Evolutionary conservation across 768 basidiomycete genomes (phyloP).

Genomic region (Podaxis sp.): DNA sequence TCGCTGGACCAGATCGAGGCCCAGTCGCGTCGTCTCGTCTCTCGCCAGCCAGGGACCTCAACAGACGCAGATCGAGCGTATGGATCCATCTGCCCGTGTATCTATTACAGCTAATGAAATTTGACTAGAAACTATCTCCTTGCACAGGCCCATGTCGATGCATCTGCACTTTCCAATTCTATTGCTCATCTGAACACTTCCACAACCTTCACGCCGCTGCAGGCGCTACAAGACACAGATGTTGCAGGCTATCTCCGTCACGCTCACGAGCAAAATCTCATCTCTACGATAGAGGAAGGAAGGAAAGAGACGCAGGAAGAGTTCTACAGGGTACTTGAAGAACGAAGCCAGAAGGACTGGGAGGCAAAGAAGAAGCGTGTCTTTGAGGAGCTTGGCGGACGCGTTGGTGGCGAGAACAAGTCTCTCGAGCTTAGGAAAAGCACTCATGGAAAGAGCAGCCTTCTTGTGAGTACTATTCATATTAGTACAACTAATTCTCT

Average conservation of each 20-base stretch:
- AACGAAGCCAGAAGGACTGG: conserved; percentile 78
- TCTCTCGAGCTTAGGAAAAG: conserved; percentile 65
- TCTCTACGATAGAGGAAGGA: conserved; percentile 91
- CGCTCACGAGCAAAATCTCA: conserved; percentile 92
- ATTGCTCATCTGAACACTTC: conserved; percentile 83
- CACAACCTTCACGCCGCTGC: conserved; percentile 84
- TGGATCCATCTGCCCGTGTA: conserved; percentile 26
- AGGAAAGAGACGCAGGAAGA: conserved; percentile 81
- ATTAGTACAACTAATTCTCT: background rate
- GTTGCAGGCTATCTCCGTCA: conserved; percentile 93
- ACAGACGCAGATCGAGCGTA: conserved; percentile 76
- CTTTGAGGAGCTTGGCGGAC: conserved; percentile 85
- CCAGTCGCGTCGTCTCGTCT: conserved; percentile 82
- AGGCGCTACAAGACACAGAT: conserved; percentile 91
- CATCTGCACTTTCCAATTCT: conserved; percentile 78
- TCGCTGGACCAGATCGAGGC: conserved; percentile 95
- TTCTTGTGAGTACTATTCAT: conserved; percentile 42
- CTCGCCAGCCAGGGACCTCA: conserved; percentile 63
- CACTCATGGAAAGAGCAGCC: conserved; percentile 52
- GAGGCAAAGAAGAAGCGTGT: conserved; percentile 87
- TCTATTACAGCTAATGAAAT: conserved; percentile 12
- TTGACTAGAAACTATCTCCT: conserved; percentile 79
- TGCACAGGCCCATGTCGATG: conserved; percentile 92
- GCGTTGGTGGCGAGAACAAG: conserved; percentile 54
- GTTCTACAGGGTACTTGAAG: conserved; percentile 80